Percentiles rank a stretch among this genome's conserved stretches.
Conservation (phyloP, 345 rosid genomes). For the Euphorbia pulcherrima region DNA sequence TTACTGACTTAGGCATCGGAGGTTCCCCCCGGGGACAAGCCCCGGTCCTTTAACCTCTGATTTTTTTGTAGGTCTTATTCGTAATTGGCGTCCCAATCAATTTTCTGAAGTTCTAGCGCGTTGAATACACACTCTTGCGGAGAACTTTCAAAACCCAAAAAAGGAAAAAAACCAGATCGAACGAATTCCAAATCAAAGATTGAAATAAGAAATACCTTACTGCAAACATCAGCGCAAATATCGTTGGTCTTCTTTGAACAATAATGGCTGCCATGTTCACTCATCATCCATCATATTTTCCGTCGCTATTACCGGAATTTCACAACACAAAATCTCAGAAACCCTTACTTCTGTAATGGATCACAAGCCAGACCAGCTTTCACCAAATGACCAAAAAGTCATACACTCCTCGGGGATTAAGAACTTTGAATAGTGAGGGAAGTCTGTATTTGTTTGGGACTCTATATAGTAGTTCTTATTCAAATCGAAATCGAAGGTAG, state of each 20-base stretch:
- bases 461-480: too few relatives aligned
- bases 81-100: too few relatives aligned
- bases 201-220: slow-evolving; percentile 52
- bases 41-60: too few relatives aligned
- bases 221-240: slow-evolving; percentile 71
- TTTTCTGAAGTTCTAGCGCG: too few relatives aligned
- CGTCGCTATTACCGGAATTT: background rate
- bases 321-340: slow-evolving; percentile 8
- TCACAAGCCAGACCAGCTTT: background rate
- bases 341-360: background rate
- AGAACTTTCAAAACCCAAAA: background rate
- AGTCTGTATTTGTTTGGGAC: too few relatives aligned
- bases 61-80: too few relatives aligned
- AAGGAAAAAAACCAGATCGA: background rate
- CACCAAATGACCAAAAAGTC: background rate
- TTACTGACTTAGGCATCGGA: too few relatives aligned
- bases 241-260: slow-evolving; percentile 95
- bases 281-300: slow-evolving; percentile 97
- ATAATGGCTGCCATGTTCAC: slow-evolving; percentile 77
- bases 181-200: background rate
- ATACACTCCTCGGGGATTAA: too few relatives aligned
- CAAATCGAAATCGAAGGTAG: too few relatives aligned
- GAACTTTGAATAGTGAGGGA: too few relatives aligned
- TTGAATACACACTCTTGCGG: too few relatives aligned
- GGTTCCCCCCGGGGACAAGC: too few relatives aligned